phyloP scores from a whole-genome alignment of 495 filamentous ascomycete genomes.

The Aspergillus bridgeri region DNA sequence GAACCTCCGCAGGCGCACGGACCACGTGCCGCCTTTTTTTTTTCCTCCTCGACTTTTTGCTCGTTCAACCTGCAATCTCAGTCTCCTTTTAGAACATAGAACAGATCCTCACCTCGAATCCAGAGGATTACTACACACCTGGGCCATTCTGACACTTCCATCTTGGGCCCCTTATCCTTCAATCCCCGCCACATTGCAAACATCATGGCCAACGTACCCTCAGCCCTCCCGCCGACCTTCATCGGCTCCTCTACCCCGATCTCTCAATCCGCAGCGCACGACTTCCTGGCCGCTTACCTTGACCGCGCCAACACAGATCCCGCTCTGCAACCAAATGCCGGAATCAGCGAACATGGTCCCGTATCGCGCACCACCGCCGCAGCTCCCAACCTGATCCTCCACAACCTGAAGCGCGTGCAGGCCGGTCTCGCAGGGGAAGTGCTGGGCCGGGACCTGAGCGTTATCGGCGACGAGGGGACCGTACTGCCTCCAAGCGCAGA shows the following conservation, averaged over 20 bases:
- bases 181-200: slow-evolving; percentile 13
- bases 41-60: slow-evolving; percentile 16
- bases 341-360: slow-evolving; percentile 59
- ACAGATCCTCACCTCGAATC: neutral
- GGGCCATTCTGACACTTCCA: neutral
- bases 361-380: slow-evolving; percentile 51
- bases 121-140: neutral
- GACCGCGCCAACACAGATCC: slow-evolving; percentile 49
- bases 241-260: slow-evolving; percentile 45
- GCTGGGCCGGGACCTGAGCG: slow-evolving; percentile 46
- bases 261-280: slow-evolving; percentile 49
- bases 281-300: slow-evolving; percentile 58
- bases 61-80: slow-evolving; percentile 3
- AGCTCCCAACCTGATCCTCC: slow-evolving; percentile 54
- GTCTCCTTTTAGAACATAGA: neutral
- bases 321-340: slow-evolving; percentile 64
- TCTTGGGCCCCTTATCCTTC: neutral
- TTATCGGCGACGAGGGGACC: slow-evolving; percentile 21
- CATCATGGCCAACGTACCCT: slow-evolving; percentile 39
- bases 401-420: slow-evolving; percentile 64
- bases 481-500: neutral
- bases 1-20: slow-evolving; percentile 36
- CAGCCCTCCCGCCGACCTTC: slow-evolving; percentile 45
- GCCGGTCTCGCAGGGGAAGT: slow-evolving; percentile 60
- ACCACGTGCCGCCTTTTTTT: slow-evolving; percentile 19